phyloP scores from a whole-genome alignment of 2,329 filamentous ascomycete genomes.

The Aureobasidium sp. region DNA sequence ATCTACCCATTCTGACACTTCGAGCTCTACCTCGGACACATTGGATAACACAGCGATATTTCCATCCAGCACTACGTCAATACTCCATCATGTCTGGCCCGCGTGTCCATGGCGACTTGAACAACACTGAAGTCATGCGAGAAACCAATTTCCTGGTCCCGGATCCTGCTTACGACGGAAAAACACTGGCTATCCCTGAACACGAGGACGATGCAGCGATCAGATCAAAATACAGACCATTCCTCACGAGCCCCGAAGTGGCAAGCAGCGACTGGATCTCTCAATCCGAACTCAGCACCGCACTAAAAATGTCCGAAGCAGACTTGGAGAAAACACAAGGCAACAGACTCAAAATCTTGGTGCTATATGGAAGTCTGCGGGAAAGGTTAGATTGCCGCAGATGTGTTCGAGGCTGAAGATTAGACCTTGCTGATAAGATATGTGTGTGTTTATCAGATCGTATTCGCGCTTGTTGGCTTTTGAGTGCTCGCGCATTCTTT shows the following conservation, averaged over 20 bases:
- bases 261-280: conserved; percentile 49
- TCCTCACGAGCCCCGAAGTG: conserved; percentile 40
- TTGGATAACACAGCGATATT: background rate
- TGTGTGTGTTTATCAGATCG: conserved; percentile 36
- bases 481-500: conserved; percentile 55
- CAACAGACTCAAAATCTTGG: conserved; percentile 48
- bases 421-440: background rate
- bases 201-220: conserved; percentile 42
- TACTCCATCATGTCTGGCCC: conserved; percentile 1
- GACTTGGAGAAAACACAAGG: conserved; percentile 35
- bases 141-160: conserved; percentile 14
- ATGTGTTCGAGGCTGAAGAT: too few relatives aligned
- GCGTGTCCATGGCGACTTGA: conserved; percentile 21
- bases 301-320: conserved; percentile 44
- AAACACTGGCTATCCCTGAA: conserved; percentile 38
- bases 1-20: background rate
- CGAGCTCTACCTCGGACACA: background rate
- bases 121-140: conserved; percentile 22
- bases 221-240: conserved; percentile 50
- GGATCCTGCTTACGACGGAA: conserved; percentile 17
- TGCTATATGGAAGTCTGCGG: conserved; percentile 56
- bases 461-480: conserved; percentile 55
- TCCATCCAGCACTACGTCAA: background rate
- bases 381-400: conserved; percentile 27
- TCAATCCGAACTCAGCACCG: conserved; percentile 49